Evolutionary conservation across 768 basidiomycete species (phyloP).

Genomic region (Auriscalpium orientale): DNA sequence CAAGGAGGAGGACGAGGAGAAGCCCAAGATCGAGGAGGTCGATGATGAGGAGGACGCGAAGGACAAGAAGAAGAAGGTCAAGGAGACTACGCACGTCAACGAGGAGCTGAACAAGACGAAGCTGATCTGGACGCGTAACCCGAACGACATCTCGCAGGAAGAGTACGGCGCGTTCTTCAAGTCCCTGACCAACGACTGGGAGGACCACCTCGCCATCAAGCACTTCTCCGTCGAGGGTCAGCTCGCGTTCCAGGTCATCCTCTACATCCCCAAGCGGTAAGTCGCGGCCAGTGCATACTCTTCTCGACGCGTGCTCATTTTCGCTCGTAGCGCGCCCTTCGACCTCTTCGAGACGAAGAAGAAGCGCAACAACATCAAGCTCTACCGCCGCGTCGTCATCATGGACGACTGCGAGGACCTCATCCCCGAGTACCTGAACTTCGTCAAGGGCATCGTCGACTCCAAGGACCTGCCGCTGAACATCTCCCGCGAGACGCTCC

Average conservation of each 20-base stretch:
- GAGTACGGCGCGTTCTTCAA: slow-evolving; percentile 98
- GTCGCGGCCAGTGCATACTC: slow-evolving; percentile 15
- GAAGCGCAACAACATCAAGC: slow-evolving; percentile 99
- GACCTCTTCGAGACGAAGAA: slow-evolving; percentile 99
- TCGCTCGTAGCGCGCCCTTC: slow-evolving; percentile 73
- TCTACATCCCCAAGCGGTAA: slow-evolving; percentile 93
- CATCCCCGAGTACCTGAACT: slow-evolving; percentile 99
- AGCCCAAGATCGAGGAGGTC: slow-evolving; percentile 66
- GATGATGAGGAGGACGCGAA: slow-evolving; percentile 70
- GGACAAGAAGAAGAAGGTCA: slow-evolving; percentile 98
- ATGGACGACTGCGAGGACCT: slow-evolving; percentile 99
- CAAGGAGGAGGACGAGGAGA: slow-evolving; percentile 70
- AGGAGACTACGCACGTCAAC: slow-evolving; percentile 77
- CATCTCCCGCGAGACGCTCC: slow-evolving; percentile 99
- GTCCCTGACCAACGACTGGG: slow-evolving; percentile 99
- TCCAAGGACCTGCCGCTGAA: slow-evolving; percentile 99
- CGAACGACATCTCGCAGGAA: slow-evolving; percentile 83
- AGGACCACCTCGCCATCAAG: slow-evolving; percentile 98
- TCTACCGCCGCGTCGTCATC: slow-evolving; percentile 99
- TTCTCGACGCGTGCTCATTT: slow-evolving; percentile 3
- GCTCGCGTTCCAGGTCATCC: slow-evolving; percentile 99
- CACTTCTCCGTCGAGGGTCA: slow-evolving; percentile 99
- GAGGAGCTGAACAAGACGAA: slow-evolving; percentile 99
- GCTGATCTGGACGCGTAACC: slow-evolving; percentile 99
- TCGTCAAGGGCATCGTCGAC: slow-evolving; percentile 99